These are phyloP conservation scores for Populus tomentosa DNA, from an alignment of 441 rosid species.

Conservation along the genomic window DNA sequence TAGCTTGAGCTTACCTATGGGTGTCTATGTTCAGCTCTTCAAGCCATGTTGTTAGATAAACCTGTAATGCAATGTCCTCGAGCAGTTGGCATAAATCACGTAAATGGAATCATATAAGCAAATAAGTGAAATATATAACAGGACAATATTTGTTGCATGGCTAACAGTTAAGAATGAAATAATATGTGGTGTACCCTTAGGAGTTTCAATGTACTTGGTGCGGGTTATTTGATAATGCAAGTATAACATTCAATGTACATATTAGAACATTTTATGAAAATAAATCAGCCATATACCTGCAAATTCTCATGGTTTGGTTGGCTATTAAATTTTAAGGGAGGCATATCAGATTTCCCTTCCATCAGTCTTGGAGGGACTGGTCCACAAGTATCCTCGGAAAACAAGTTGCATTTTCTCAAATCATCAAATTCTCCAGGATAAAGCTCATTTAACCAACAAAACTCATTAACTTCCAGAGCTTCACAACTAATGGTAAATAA, in stretches of 20 bases:
- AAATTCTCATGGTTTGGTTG: constrained; percentile 49
- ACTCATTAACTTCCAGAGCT: constrained; percentile 28
- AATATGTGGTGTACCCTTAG: neutral
- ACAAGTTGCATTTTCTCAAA: constrained; percentile 49
- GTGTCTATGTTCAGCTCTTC: constrained; percentile 66
- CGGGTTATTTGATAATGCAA: neutral
- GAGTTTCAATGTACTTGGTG: neutral
- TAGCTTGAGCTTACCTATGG: constrained; percentile 44
- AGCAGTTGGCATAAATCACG: neutral
- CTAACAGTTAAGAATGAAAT: no score
- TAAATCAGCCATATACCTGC: constrained; percentile 41
- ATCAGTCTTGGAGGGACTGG: constrained; percentile 45
- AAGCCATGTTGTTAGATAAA: constrained; percentile 76
- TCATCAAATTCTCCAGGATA: constrained; percentile 70
- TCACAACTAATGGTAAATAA: constrained; percentile 46
- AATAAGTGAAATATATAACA: neutral
- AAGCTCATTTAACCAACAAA: constrained; percentile 61
- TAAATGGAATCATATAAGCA: neutral
- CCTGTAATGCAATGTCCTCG: constrained; percentile 32
- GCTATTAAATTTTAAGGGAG: constrained; percentile 23
- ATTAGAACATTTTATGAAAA: neutral
- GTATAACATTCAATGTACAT: neutral
- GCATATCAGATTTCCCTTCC: constrained; percentile 28
- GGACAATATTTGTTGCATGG: neutral
- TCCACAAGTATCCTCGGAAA: constrained; percentile 37